Evolutionary conservation across 2,329 filamentous ascomycete species (phyloP).

Genomic region (Fusarium sp.): DNA sequence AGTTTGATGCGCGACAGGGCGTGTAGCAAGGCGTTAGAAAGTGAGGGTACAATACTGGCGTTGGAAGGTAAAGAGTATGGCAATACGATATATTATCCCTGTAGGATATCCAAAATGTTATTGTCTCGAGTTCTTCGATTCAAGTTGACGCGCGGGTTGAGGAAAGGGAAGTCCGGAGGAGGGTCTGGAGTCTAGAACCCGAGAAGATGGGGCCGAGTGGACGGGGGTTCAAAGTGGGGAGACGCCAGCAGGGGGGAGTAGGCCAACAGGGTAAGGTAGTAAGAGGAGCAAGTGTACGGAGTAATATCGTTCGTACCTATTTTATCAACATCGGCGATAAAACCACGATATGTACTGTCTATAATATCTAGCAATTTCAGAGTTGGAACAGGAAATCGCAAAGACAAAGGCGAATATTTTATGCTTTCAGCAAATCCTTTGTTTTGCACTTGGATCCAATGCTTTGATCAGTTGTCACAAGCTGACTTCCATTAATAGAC

Average conservation of each 20-base stretch:
- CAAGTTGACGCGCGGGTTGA: constrained; percentile 20
- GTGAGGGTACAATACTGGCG: not conserved
- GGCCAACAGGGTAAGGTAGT: not conserved
- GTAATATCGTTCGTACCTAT: too few relatives aligned
- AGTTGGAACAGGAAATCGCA: not conserved
- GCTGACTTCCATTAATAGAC: not conserved
- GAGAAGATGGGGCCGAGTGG: constrained; percentile 15
- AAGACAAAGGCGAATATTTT: not conserved
- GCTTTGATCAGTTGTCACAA: not conserved
- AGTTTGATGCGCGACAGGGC: constrained; percentile 12
- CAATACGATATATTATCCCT: not conserved
- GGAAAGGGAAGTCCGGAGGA: constrained; percentile 25
- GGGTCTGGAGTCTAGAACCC: constrained; percentile 24
- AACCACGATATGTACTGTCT: not conserved
- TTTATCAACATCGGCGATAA: not conserved
- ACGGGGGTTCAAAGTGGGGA: constrained; percentile 8
- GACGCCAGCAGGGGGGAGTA: constrained; percentile 5
- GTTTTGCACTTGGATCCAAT: not conserved
- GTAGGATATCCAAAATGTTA: not conserved
- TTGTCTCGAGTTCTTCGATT: constrained; percentile 5
- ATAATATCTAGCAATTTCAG: not conserved
- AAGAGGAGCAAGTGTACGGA: not conserved
- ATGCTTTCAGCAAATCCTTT: not conserved
- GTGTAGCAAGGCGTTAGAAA: not conserved
- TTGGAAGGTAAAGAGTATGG: not conserved